Conservation (phyloP, 2,329 filamentous ascomycete species). For the Nothophaeocryptopus gaeumannii region DNA sequence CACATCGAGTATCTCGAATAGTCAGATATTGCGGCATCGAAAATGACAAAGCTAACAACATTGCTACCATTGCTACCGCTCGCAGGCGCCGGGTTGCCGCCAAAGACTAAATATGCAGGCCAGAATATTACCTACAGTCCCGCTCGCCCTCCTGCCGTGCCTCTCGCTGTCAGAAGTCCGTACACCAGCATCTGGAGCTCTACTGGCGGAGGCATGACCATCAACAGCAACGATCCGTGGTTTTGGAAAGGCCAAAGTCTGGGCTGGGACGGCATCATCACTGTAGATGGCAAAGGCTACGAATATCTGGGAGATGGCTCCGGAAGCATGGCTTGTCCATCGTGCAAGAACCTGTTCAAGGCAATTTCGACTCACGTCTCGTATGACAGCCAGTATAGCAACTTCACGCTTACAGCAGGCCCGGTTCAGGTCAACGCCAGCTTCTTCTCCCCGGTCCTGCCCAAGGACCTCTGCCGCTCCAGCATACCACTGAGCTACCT, state of each 20-base stretch:
- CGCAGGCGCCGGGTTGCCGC: neutral
- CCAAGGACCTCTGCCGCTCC: conserved; percentile 11
- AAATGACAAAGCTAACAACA: neutral
- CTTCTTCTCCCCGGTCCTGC: conserved; percentile 15
- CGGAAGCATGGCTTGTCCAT: neutral
- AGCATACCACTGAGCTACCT: conserved; percentile 12
- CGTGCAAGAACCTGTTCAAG: neutral
- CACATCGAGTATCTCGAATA: no score
- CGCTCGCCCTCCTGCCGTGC: conserved; percentile 63
- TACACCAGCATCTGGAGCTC: conserved; percentile 66
- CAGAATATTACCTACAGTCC: conserved; percentile 53
- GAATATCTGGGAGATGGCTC: conserved; percentile 9
- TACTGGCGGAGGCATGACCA: neutral
- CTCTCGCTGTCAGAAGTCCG: conserved; percentile 69
- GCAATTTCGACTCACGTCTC: conserved; percentile 3
- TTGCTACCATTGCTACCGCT: conserved; percentile 2
- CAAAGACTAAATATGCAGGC: neutral
- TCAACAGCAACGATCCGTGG: neutral
- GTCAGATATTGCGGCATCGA: no score
- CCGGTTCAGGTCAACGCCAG: conserved; percentile 8
- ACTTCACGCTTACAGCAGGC: conserved; percentile 15
- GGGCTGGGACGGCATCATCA: conserved; percentile 15
- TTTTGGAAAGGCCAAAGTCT: conserved; percentile 5
- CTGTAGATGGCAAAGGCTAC: conserved; percentile 8
- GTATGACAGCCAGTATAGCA: conserved; percentile 15